Percentiles rank a stretch among this genome's conserved stretches.
phyloP scores from a whole-genome alignment of 2,329 filamentous ascomycete species.

The Coniochaeta sp. region DNA sequence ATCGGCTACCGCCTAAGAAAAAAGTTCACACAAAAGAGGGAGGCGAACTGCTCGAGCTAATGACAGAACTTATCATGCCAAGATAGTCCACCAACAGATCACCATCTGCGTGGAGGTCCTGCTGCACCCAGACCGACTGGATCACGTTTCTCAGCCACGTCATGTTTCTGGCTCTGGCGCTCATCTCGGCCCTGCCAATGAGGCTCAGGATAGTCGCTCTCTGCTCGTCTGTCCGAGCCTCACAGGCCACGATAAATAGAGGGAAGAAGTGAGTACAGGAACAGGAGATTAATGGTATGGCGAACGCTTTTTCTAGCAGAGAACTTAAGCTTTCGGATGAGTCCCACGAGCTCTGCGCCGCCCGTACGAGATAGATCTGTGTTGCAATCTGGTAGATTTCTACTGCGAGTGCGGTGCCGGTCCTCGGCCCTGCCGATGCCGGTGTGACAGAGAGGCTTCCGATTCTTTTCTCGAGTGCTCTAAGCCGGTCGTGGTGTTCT shows the following conservation, averaged over 20 bases:
- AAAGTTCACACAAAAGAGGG: constrained; percentile 13
- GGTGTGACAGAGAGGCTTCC: neutral
- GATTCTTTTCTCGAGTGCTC: constrained; percentile 7
- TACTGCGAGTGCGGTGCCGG: constrained; percentile 4
- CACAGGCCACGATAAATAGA: constrained; percentile 24
- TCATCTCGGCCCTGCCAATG: constrained; percentile 17
- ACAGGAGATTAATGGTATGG: neutral
- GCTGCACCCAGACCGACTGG: constrained; percentile 24
- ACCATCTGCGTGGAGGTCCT: constrained; percentile 21
- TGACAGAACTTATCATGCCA: constrained; percentile 12
- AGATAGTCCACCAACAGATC: constrained; percentile 22
- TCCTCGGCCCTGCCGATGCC: neutral
- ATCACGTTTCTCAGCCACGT: constrained; percentile 14
- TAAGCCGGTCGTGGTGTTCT: constrained; percentile 9
- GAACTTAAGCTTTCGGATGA: constrained; percentile 10
- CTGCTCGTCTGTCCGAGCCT: constrained; percentile 24
- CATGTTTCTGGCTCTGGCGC: constrained; percentile 13
- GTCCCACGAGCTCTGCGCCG: constrained; percentile 16
- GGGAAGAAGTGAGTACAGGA: constrained; percentile 25
- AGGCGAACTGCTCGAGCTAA: constrained; percentile 13
- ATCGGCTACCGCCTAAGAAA: too few relatives aligned
- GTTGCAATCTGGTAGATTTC: constrained; percentile 13
- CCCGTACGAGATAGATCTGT: constrained; percentile 13
- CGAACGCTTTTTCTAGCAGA: constrained; percentile 12
- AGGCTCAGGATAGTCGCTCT: constrained; percentile 20